Evolutionary conservation across 164 flowering plant species (phyloP).

Genomic region (Magnolia sinica): DNA sequence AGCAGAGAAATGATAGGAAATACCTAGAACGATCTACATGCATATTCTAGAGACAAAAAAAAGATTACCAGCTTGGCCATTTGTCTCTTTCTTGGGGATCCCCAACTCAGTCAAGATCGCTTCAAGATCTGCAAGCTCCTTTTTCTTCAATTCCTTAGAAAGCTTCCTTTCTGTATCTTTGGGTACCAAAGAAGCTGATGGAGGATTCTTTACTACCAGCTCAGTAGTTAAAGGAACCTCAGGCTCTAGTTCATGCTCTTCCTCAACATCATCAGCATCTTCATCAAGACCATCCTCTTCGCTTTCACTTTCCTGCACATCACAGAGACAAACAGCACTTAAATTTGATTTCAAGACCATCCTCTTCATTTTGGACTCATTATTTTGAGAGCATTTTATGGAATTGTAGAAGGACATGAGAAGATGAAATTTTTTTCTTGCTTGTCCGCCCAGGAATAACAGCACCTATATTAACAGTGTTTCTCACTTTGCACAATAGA

Average conservation of each 20-base stretch:
- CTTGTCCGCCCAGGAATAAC: too few relatives aligned
- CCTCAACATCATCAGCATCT: slow-evolving; percentile 62
- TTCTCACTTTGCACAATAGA: too few relatives aligned
- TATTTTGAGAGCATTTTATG: too few relatives aligned
- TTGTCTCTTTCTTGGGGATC: slow-evolving; percentile 35
- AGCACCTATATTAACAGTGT: too few relatives aligned
- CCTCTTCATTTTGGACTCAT: too few relatives aligned
- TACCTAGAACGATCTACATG: background rate
- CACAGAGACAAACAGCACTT: too few relatives aligned
- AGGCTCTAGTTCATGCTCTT: slow-evolving; percentile 59
- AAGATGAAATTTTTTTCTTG: too few relatives aligned
- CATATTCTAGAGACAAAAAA: background rate
- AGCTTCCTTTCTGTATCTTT: slow-evolving; percentile 86
- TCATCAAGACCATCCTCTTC: slow-evolving; percentile 69
- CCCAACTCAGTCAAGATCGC: slow-evolving; percentile 85
- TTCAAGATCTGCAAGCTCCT: slow-evolving; percentile 84
- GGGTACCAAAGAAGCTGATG: slow-evolving; percentile 38
- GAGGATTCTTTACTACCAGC: slow-evolving; percentile 39
- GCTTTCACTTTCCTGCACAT: slow-evolving; percentile 74
- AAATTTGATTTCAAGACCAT: too few relatives aligned
- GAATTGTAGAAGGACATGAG: too few relatives aligned
- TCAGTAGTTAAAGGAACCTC: slow-evolving; percentile 41
- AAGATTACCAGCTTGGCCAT: slow-evolving; percentile 51
- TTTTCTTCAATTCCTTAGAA: slow-evolving; percentile 83
- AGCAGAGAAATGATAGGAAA: background rate